Evolutionary conservation across 2,329 filamentous ascomycete genomes (phyloP).

Genomic region (Monosporascus sp.): DNA sequence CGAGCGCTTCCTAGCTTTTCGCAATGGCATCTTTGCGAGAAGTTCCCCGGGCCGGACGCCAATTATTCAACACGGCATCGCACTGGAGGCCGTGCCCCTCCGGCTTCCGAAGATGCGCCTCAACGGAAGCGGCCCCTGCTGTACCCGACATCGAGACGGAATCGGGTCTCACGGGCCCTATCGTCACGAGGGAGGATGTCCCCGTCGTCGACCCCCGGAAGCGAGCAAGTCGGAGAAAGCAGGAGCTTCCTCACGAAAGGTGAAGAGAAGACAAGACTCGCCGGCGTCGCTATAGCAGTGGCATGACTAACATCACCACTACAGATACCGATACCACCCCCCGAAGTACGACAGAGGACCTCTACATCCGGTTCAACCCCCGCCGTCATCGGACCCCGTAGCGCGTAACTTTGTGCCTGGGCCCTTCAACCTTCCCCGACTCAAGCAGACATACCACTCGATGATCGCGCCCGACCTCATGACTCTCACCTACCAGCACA

Average conservation of each 20-base stretch:
- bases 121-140: slow-evolving; percentile 36
- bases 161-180: slow-evolving; percentile 42
- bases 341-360: slow-evolving; percentile 94
- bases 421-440: slow-evolving; percentile 80
- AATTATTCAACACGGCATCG: slow-evolving; percentile 17
- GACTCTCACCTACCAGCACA: slow-evolving; percentile 83
- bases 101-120: slow-evolving; percentile 37
- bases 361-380: slow-evolving; percentile 87
- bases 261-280: slow-evolving; percentile 5
- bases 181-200: slow-evolving; percentile 29
- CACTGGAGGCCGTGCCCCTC: slow-evolving; percentile 16
- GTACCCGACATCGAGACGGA: slow-evolving; percentile 47
- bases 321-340: slow-evolving; percentile 88
- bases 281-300: no score
- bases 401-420: slow-evolving; percentile 87
- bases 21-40: slow-evolving; percentile 24
- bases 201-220: slow-evolving; percentile 45
- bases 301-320: not conserved
- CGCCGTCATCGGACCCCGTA: slow-evolving; percentile 76
- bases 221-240: slow-evolving; percentile 26
- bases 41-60: slow-evolving; percentile 21
- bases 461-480: slow-evolving; percentile 85
- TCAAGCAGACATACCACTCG: slow-evolving; percentile 84
- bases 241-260: slow-evolving; percentile 21
- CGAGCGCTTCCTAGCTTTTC: not conserved